Percentiles rank a stretch among this genome's conserved stretches.
These are phyloP conservation scores for Papiliotrema fonsecae DNA, from an alignment of 1,284 basidiomycete genomes.

Conservation along the genomic window DNA sequence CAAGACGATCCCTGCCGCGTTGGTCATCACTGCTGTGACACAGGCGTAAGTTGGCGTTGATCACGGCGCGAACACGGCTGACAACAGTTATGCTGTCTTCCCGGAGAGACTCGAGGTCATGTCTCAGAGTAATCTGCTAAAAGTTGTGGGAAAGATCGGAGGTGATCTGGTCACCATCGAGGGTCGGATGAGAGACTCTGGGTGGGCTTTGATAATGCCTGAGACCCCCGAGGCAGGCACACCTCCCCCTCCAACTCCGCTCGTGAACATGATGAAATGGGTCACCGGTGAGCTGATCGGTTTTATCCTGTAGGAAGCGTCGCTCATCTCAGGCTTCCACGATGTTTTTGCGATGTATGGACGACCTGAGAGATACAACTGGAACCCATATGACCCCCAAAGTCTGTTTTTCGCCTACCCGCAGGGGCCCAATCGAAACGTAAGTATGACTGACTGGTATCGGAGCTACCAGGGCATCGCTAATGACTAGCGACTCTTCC, in stretches of 20 bases:
- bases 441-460: slow-evolving; percentile 15
- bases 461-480: not conserved
- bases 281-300: slow-evolving; percentile 61
- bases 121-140: slow-evolving; percentile 77
- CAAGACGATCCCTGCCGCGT: slow-evolving; percentile 32
- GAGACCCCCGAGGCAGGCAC: slow-evolving; percentile 55
- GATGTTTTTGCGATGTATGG: slow-evolving; percentile 85
- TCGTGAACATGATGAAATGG: slow-evolving; percentile 90
- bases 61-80: not conserved
- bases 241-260: slow-evolving; percentile 17
- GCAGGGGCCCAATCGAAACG: slow-evolving; percentile 31
- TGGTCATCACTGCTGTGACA: slow-evolving; percentile 44
- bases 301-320: not conserved
- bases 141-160: slow-evolving; percentile 74
- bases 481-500: slow-evolving; percentile 65
- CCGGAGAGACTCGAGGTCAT: slow-evolving; percentile 92
- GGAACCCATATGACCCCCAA: slow-evolving; percentile 71
- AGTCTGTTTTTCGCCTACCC: slow-evolving; percentile 47
- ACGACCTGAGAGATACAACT: slow-evolving; percentile 69
- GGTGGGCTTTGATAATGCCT: slow-evolving; percentile 83
- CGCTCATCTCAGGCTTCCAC: slow-evolving; percentile 60
- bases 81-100: slow-evolving; percentile 73
- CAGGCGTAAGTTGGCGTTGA: slow-evolving; percentile 35
- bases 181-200: slow-evolving; percentile 56
- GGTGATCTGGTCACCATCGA: slow-evolving; percentile 61